Percentiles rank a stretch among this genome's conserved stretches.
These are phyloP conservation scores for Phytophthora nicotianae DNA, from an alignment of 352 stramenopile species.

Conservation along the genomic window DNA sequence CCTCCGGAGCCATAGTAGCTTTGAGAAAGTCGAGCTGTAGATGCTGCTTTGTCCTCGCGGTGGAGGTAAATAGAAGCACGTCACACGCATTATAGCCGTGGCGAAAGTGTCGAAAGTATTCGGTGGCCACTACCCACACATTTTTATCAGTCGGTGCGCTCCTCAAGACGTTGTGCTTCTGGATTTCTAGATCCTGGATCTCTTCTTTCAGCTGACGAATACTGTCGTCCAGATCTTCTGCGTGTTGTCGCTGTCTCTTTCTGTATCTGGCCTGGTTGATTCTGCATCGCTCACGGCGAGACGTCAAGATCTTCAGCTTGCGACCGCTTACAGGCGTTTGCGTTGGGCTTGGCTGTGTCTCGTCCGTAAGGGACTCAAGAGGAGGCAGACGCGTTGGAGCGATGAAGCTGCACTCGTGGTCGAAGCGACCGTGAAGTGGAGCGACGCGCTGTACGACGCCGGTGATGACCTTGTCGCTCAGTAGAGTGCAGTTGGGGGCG, in stretches of 20 bases:
- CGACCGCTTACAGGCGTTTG: not conserved
- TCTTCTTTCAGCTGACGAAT: not conserved
- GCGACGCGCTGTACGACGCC: not conserved
- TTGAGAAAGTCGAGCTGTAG: constrained; percentile 15
- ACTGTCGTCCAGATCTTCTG: not conserved
- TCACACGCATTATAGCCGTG: too few relatives aligned
- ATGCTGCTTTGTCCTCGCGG: too few relatives aligned
- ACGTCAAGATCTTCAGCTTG: not conserved
- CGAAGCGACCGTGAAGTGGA: not conserved
- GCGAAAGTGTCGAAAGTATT: too few relatives aligned
- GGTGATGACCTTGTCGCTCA: not conserved
- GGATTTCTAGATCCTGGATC: not conserved
- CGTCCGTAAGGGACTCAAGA: not conserved
- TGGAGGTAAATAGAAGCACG: too few relatives aligned
- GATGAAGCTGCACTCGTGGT: not conserved
- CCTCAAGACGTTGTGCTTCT: too few relatives aligned
- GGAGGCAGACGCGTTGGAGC: not conserved
- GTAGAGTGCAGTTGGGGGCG: not conserved
- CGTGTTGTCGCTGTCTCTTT: constrained; percentile 14
- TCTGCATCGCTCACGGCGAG: constrained; percentile 2
- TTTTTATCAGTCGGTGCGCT: too few relatives aligned
- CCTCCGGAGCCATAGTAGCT: constrained; percentile 5
- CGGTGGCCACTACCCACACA: too few relatives aligned
- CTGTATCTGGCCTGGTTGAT: constrained; percentile 28
- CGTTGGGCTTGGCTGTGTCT: not conserved